These are phyloP conservation scores for Xylaria sp. DNA, from an alignment of 2,329 filamentous ascomycete genomes.

Conservation along the genomic window DNA sequence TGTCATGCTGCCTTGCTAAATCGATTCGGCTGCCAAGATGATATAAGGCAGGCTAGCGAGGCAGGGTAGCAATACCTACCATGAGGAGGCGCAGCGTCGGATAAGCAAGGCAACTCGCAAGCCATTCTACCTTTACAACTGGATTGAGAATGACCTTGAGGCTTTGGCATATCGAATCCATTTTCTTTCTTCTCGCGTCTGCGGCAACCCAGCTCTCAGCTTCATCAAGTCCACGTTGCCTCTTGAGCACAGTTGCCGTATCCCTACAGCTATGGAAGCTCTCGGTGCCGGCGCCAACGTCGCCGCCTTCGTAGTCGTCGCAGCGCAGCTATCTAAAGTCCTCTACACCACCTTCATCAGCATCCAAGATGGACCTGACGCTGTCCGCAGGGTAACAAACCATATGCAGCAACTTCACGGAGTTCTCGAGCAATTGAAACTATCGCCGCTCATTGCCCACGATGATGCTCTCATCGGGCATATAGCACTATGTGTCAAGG, in stretches of 20 bases:
- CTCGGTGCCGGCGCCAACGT: constrained; percentile 1
- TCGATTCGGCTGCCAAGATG: background rate
- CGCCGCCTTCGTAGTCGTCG: background rate
- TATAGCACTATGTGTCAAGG: background rate
- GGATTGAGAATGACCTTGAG: background rate
- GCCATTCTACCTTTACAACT: background rate
- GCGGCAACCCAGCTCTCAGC: background rate
- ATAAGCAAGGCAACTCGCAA: background rate
- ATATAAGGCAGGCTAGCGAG: background rate
- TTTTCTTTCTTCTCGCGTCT: background rate
- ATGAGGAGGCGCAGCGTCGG: background rate
- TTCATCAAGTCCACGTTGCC: background rate
- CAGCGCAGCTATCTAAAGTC: constrained; percentile 2
- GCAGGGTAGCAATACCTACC: background rate
- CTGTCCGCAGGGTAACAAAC: background rate
- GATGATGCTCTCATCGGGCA: background rate
- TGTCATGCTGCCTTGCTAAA: background rate
- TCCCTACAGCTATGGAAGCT: background rate
- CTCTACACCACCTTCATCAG: background rate
- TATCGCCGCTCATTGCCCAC: background rate
- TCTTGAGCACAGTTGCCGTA: background rate
- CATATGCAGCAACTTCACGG: constrained; percentile 2
- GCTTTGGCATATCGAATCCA: background rate
- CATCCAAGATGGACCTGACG: constrained; percentile 3
- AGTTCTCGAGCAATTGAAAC: background rate